Base-by-base conservation (phyloP, 2,329 filamentous ascomycete species). In the Emmonsia crescens region DNA sequence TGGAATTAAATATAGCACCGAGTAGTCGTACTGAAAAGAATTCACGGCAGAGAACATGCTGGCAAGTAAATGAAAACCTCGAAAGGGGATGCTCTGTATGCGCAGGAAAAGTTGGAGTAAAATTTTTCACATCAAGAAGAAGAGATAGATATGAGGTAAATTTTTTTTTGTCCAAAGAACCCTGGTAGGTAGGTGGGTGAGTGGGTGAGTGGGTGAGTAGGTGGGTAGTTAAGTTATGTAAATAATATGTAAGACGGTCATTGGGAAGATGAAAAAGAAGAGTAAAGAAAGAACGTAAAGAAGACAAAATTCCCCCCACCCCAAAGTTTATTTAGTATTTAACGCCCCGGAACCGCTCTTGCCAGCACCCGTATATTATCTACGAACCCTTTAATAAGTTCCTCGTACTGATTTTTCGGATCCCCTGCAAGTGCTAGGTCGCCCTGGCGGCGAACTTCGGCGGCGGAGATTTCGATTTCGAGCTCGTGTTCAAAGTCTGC, bases 281-380 rank as follows among this genome's bases (percentile, higher is more conserved):
- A 42, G 40, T 5, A 27, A 27, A 19, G 2, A 3, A 52, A 33
- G 5, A 14, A 19, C 1, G 16, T 4, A 19, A 52, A 5, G 19
- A 27, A 12, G 10, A 27, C 5, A 27, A 27, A 44, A 44, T 4
- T 14, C 5, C 42, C 27, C 48, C 44, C 44, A 5, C 42, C 24
- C 2, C n/a, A n/a, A 16, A 33, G 51, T 49, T 44, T 49, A 51
- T 51, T 5, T 44, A 1, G 19, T 44, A 3, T 54, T 40, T 42
- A 54, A 24, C 59, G 33, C 24, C 19, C 59, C 21, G 75, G 75
- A 14, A 77, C 73, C 31, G 73, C 70, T 60, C 76, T 73, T 58
- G 76, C 77, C 61, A 80, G 67, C 21, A 79, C 68, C 60, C 78
- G 72, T 29, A 80, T 73, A 65, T 80, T 80, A 70, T 80, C 77